Base-by-base conservation (phyloP, 1,284 basidiomycete species). In the Ganoderma boninense region DNA sequence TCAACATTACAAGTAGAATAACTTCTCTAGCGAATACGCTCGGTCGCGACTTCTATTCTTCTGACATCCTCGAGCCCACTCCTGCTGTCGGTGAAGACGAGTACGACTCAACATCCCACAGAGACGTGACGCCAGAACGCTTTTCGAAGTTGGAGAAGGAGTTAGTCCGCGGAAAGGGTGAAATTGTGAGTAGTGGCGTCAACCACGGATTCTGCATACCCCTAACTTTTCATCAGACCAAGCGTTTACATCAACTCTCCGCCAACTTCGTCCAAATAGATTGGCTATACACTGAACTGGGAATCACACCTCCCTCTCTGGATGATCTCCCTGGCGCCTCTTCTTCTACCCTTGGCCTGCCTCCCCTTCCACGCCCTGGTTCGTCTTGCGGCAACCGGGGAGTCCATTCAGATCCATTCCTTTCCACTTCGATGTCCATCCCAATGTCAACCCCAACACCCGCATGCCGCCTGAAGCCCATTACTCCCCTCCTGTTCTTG, bases 61-160 rank as follows among this genome's bases (percentile, higher is more conserved):
- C 79, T 4, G 93, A 94, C 69, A 80, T 92, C 26, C 76, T 91
- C 20, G 86, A 87, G 65, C 84, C 87, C 16, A 79, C 81, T 0
- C 73, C 80, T 18, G 85, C 85, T 1, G 66, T 76, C 3, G 85
- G 84, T 0, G 86, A 89, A 74, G 81, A 82, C 68, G 77, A 80
- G 26, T 78, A 79, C 6, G 82, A 86, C 64, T 72, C 83, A 0
- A 79, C 81, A 64, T 79, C 85, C 8, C 85, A 87, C 76, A 84
- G 86, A 26, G 92, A 95, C 76, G 92, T 95, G 16, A 90, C 90
- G 14, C 90, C 92, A 0, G 93, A 95, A 71, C 86, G 92, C 13
- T 94, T 96, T 77, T 86, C 89, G 46, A 90, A 85, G 75, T 82
- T 96, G 2, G 93, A 96, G 83, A 92, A 93, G 77, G 93, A 95